Evolutionary conservation across 1,139 yeast genomes (phyloP).

Genomic region (Geotrichum bryndzae): DNA sequence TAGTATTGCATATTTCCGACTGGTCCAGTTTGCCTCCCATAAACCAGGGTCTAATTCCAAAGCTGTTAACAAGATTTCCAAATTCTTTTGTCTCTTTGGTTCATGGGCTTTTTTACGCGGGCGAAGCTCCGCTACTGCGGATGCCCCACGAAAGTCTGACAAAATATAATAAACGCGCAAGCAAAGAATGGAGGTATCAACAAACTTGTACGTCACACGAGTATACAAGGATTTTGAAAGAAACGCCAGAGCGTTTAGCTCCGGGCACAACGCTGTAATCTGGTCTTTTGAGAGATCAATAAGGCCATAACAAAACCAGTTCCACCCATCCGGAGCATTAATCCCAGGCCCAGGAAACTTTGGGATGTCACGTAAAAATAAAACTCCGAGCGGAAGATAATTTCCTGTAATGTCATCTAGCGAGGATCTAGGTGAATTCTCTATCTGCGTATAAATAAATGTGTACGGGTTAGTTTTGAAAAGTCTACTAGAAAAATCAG

Average conservation of each 20-base stretch:
- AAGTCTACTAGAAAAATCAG: background rate
- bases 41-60: background rate
- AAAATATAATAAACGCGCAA: conserved; percentile 49
- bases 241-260: conserved; percentile 34
- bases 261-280: conserved; percentile 29
- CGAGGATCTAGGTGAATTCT: background rate
- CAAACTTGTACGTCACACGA: conserved; percentile 43
- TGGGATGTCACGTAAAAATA: conserved; percentile 43
- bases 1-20: background rate
- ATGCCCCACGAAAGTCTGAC: conserved; percentile 40
- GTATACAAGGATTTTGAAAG: conserved; percentile 40
- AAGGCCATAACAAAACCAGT: conserved; percentile 42
- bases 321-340: conserved; percentile 45
- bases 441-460: background rate
- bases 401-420: conserved; percentile 9
- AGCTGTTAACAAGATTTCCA: conserved; percentile 36
- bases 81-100: conserved; percentile 33
- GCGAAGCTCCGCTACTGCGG: conserved; percentile 26
- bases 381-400: conserved; percentile 44
- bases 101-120: conserved; percentile 25
- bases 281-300: conserved; percentile 8
- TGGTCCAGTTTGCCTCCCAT: background rate
- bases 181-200: conserved; percentile 15
- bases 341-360: conserved; percentile 29
- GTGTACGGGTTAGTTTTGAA: background rate